phyloP scores from a whole-genome alignment of 805 yeast genomes.

The Aciculoconidium aculeatum region DNA sequence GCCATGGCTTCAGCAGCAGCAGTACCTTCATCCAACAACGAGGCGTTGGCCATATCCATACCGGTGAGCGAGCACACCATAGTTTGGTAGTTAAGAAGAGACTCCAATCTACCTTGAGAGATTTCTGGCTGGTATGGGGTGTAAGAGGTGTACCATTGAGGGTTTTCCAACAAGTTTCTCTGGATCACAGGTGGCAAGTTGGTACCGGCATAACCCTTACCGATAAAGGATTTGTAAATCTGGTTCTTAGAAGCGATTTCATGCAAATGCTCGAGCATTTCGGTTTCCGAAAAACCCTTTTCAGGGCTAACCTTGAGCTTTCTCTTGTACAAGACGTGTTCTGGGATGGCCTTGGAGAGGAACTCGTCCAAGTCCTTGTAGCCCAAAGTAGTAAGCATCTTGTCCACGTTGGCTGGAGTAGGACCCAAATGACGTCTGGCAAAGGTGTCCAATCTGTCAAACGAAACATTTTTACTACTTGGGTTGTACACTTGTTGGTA shows the following conservation, averaged over 20 bases:
- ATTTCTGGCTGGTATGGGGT: constrained; percentile 99
- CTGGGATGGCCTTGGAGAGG: constrained; percentile 69
- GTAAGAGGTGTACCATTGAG: constrained; percentile 98
- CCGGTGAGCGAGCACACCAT: constrained; percentile 87
- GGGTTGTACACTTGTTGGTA: constrained; percentile 46
- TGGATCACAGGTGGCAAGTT: constrained; percentile 86
- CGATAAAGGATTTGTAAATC: constrained; percentile 71
- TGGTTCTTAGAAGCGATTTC: constrained; percentile 71
- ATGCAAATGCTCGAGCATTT: constrained; percentile 65
- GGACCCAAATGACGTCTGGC: constrained; percentile 91
- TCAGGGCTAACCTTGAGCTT: constrained; percentile 61
- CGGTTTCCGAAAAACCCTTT: constrained; percentile 74
- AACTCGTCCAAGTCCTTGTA: constrained; percentile 65
- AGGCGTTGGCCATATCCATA: constrained; percentile 89
- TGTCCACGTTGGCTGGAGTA: constrained; percentile 50
- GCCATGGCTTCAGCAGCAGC: constrained; percentile 98
- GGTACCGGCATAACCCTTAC: constrained; percentile 93
- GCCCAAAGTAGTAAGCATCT: constrained; percentile 65
- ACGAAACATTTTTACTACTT: constrained; percentile 13
- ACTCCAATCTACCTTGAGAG: constrained; percentile 92
- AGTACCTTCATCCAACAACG: constrained; percentile 91
- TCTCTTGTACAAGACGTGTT: constrained; percentile 64
- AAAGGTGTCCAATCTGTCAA: constrained; percentile 65
- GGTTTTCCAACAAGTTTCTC: constrained; percentile 85
- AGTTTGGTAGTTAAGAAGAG: constrained; percentile 90